Percentiles rank a stretch among this genome's conserved stretches.
These are phyloP conservation scores for Fusarium paranaense DNA, from an alignment of 2,329 filamentous ascomycete species.

Conservation along the genomic window DNA sequence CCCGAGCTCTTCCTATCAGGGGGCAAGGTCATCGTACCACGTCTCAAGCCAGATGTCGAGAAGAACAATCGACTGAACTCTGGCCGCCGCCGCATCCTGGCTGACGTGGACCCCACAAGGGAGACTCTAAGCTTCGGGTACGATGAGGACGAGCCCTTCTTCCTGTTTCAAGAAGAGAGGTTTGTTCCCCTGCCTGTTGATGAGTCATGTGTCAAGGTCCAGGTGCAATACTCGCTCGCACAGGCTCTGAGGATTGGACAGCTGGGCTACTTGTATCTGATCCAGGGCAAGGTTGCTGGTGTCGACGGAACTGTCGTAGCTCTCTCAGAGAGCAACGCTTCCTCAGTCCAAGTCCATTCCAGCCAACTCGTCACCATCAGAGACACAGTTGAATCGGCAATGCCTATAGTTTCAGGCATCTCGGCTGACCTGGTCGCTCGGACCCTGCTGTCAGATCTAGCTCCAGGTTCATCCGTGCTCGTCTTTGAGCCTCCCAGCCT, in stretches of 20 bases:
- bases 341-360: background rate
- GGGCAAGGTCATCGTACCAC: background rate
- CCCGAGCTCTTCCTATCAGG: background rate
- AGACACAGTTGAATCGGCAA: background rate
- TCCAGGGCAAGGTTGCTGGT: background rate
- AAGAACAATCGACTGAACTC: constrained; percentile 2
- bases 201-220: background rate
- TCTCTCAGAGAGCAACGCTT: background rate
- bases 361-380: background rate
- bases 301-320: background rate
- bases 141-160: background rate
- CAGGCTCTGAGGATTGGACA: background rate
- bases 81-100: background rate
- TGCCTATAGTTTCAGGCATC: background rate
- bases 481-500: background rate
- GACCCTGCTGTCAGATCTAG: background rate
- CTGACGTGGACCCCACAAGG: background rate
- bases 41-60: background rate
- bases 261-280: background rate
- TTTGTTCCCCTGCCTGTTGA: background rate
- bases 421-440: background rate
- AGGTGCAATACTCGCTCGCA: background rate
- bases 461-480: background rate
- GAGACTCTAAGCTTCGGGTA: background rate
- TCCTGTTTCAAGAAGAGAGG: background rate